Evolutionary conservation across 2,329 filamentous ascomycete species (phyloP).

Genomic region (Aplosporella prunicola): DNA sequence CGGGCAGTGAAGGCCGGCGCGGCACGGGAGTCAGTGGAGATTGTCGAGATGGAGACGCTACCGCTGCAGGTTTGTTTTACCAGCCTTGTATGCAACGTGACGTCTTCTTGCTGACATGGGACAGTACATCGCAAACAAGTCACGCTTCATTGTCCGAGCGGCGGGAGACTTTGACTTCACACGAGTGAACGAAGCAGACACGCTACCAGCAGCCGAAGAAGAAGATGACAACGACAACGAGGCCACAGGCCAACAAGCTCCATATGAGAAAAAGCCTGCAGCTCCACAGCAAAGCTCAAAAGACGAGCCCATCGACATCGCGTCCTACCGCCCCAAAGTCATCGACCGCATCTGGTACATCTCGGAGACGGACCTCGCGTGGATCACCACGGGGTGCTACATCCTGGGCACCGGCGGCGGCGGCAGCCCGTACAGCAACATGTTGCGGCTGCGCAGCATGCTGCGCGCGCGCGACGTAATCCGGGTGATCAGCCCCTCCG

Average conservation of each 20-base stretch:
- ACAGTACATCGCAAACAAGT: constrained; percentile 25
- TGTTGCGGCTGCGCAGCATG: constrained; percentile 38
- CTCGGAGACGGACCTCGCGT: constrained; percentile 48
- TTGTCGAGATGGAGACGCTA: constrained; percentile 38
- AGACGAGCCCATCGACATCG: constrained; percentile 26
- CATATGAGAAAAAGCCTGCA: too few species aligned
- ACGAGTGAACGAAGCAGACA: not conserved
- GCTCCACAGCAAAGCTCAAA: too few species aligned
- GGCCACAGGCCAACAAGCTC: too few species aligned
- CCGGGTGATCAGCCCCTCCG: constrained; percentile 31
- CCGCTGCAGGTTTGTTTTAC: too few species aligned
- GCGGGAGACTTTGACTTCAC: constrained; percentile 8
- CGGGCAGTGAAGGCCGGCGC: constrained; percentile 26
- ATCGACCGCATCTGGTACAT: constrained; percentile 47
- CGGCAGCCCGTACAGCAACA: constrained; percentile 45
- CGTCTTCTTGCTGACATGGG: too few species aligned
- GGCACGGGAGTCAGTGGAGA: constrained; percentile 29
- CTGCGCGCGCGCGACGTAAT: constrained; percentile 28
- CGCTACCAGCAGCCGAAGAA: constrained; percentile 3
- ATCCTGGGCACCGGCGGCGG: constrained; percentile 54
- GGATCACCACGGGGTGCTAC: constrained; percentile 50
- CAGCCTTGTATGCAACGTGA: too few species aligned
- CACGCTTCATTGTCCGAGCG: constrained; percentile 11
- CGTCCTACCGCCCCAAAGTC: constrained; percentile 28
- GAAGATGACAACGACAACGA: constrained; percentile 8